A percentile compares a stretch with the other conserved stretches of the same genome.
phyloP scores from a whole-genome alignment of 495 filamentous ascomycete species.

The Cenococcum geophilum region DNA sequence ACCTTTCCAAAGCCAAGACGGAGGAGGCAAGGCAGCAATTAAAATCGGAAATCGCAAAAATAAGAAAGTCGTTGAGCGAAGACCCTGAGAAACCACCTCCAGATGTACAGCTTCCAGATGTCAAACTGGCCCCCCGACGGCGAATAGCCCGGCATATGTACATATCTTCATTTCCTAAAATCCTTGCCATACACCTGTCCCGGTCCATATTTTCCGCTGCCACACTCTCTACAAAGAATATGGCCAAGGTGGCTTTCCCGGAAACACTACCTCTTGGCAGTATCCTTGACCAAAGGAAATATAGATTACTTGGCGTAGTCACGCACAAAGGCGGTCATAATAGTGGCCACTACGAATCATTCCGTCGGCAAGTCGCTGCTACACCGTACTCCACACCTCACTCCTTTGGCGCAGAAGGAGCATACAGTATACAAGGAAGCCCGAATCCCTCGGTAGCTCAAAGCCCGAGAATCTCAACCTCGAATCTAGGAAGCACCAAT shows the following conservation, averaged over 20 bases:
- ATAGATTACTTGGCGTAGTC: conserved; percentile 80
- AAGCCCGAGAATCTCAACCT: conserved; percentile 33
- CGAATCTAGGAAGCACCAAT: conserved; percentile 9
- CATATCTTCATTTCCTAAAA: conserved; percentile 77
- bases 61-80: conserved; percentile 57
- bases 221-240: conserved; percentile 79
- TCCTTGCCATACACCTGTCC: conserved; percentile 87
- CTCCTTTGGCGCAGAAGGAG: conserved; percentile 62
- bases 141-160: conserved; percentile 79
- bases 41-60: conserved; percentile 48
- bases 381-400: conserved; percentile 74
- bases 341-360: conserved; percentile 95
- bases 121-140: conserved; percentile 66
- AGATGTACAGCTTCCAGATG: conserved; percentile 68
- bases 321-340: conserved; percentile 95
- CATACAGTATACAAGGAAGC: conserved; percentile 55
- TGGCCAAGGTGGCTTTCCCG: conserved; percentile 86
- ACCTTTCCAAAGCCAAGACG: conserved; percentile 44
- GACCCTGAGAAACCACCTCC: conserved; percentile 73
- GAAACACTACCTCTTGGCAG: conserved; percentile 76
- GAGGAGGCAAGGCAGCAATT: conserved; percentile 48
- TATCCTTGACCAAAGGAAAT: conserved; percentile 67
- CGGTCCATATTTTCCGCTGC: conserved; percentile 45
- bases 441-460: conserved; percentile 42
- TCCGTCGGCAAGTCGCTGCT: conserved; percentile 71